phyloP scores from a whole-genome alignment of 352 stramenopile genomes.

The Phytophthora lateralis region DNA sequence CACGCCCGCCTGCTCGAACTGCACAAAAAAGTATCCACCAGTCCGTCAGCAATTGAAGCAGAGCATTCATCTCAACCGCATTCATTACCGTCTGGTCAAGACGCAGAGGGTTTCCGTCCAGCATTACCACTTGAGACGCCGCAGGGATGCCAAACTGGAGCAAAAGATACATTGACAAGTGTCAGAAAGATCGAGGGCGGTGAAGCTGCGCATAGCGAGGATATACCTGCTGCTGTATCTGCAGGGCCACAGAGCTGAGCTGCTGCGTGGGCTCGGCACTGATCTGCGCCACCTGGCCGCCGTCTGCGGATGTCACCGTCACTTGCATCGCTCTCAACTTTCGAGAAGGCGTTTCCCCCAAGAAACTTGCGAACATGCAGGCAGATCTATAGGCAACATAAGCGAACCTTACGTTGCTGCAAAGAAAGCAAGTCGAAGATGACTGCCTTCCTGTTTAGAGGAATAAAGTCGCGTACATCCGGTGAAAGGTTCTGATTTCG shows the following conservation, averaged over 20 bases:
- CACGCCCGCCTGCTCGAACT: slow-evolving; percentile 79
- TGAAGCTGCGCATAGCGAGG: not conserved
- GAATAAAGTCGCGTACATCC: not conserved
- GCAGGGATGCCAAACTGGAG: slow-evolving; percentile 69
- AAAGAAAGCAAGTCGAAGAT: too few relatives aligned
- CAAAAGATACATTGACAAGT: slow-evolving; percentile 6
- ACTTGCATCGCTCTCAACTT: slow-evolving; percentile 51
- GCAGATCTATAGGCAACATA: not conserved
- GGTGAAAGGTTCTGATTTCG: not conserved
- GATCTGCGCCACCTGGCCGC: slow-evolving; percentile 60
- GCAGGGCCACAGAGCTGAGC: slow-evolving; percentile 41
- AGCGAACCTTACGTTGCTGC: not conserved
- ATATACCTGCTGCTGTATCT: slow-evolving; percentile 63
- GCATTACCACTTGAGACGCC: slow-evolving; percentile 59
- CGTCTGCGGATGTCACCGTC: slow-evolving; percentile 69
- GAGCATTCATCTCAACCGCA: not conserved
- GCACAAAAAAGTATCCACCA: slow-evolving; percentile 1
- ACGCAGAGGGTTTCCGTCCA: slow-evolving; percentile 61
- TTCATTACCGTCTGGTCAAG: slow-evolving; percentile 57
- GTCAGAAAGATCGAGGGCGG: slow-evolving; percentile 2
- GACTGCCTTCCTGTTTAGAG: too few relatives aligned
- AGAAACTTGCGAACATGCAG: too few relatives aligned
- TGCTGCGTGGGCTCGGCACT: slow-evolving; percentile 55
- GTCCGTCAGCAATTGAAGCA: slow-evolving; percentile 5
- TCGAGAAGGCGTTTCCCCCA: too few relatives aligned